Percentiles rank a stretch among this genome's conserved stretches.
phyloP scores from a whole-genome alignment of 331 rosid genomes.

The Acacia concinna region DNA sequence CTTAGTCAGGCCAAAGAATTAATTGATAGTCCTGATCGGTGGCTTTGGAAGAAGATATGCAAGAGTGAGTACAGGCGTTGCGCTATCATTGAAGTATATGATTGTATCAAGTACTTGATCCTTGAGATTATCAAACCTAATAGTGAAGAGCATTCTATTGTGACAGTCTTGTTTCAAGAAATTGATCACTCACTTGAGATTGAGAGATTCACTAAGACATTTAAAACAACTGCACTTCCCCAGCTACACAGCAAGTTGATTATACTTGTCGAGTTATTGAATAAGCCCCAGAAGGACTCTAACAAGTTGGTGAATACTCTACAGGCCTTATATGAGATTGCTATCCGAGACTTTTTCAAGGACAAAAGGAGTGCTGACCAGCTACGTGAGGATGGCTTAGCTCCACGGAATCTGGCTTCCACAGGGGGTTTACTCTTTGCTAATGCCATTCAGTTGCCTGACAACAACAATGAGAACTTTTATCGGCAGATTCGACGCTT shows the following conservation, averaged over 20 bases:
- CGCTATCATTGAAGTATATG: constrained; percentile 91
- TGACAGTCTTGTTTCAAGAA: constrained; percentile 83
- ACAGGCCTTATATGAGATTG: constrained; percentile 93
- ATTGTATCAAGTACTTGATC: constrained; percentile 73
- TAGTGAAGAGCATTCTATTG: constrained; percentile 84
- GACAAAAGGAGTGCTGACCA: constrained; percentile 66
- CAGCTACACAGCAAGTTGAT: constrained; percentile 76
- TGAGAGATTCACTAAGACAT: constrained; percentile 79
- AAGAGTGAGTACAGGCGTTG: constrained; percentile 93
- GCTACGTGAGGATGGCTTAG: constrained; percentile 85
- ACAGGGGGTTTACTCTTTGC: constrained; percentile 70
- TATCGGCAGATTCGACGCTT: constrained; percentile 84
- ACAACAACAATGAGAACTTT: constrained; percentile 59
- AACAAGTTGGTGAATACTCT: constrained; percentile 73
- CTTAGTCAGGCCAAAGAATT: constrained; percentile 96
- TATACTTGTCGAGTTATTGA: constrained; percentile 68
- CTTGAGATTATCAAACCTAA: constrained; percentile 59
- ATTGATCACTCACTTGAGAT: constrained; percentile 81
- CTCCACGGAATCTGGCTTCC: constrained; percentile 59
- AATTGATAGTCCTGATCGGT: constrained; percentile 73
- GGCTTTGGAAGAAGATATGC: constrained; percentile 87
- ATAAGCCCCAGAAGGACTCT: constrained; percentile 59
- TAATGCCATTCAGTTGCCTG: constrained; percentile 72
- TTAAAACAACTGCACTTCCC: constrained; percentile 77
- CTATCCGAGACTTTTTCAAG: constrained; percentile 75